Evolutionary conservation across 768 basidiomycete species (phyloP).

Genomic region (Psilocybe cyanescens): DNA sequence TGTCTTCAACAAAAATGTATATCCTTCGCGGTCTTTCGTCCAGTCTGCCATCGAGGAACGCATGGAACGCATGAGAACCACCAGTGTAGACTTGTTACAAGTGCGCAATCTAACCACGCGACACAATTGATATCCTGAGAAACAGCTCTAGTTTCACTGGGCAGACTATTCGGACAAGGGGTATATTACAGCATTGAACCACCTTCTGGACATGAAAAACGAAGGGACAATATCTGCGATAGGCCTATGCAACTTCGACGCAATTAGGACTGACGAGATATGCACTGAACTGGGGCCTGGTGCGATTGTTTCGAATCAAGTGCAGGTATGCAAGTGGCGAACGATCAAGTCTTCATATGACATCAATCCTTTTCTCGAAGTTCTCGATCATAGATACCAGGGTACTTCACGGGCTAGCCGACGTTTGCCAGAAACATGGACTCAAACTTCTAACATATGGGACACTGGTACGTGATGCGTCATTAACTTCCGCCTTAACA

Average conservation of each 20-base stretch:
- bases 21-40: constrained; percentile 57
- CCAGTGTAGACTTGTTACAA: constrained; percentile 73
- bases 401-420: constrained; percentile 75
- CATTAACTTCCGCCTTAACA: neutral
- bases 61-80: constrained; percentile 65
- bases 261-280: constrained; percentile 76
- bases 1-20: constrained; percentile 59
- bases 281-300: constrained; percentile 75
- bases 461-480: constrained; percentile 58
- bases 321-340: constrained; percentile 56
- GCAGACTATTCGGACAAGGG: constrained; percentile 61
- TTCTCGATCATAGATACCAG: constrained; percentile 84
- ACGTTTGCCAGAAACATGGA: constrained; percentile 72
- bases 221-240: constrained; percentile 66
- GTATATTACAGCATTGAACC: constrained; percentile 47
- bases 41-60: constrained; percentile 70
- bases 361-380: constrained; percentile 37
- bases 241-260: constrained; percentile 84
- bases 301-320: constrained; percentile 79
- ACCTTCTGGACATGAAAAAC: constrained; percentile 61
- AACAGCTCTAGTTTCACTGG: constrained; percentile 70
- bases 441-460: constrained; percentile 84
- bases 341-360: neutral
- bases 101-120: constrained; percentile 32
- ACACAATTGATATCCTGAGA: neutral